Evolutionary conservation across 306 rosid species (phyloP), one percentile per base, ranked within the genome.

Genomic region (Mimosa bimucronata): DNA sequence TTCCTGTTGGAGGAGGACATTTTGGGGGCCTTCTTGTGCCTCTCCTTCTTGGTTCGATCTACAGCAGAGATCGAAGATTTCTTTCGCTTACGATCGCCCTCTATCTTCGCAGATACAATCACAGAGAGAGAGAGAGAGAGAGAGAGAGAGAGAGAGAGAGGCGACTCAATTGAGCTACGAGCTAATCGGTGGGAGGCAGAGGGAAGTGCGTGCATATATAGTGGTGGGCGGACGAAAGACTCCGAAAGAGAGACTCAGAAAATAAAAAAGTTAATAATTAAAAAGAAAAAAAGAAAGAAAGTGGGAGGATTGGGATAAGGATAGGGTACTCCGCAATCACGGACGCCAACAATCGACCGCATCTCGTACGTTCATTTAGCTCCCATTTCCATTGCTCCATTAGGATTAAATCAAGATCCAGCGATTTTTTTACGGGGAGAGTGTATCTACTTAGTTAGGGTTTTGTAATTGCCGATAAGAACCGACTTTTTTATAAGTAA

Each of bases 31-130:
- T 90, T 91, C 76, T 78, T 64, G 77, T 50, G 76, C 87, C 85
- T 88, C 23, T 87, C 87, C 77, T 81, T 93, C 41, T 76, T 87
- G 34, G 52, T 53, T 60, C 86, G 92, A 89, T 90, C 93, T 73
- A 85, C 69, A 45, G 94, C 78, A 34, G 88, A 29, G 81, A 75
- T 80, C 81, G 92, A 82, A 52, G 88, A 66, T 76, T 91, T 90
- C 95, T 92, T 95, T 41, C 97, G 62, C 85, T 95, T 92, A 53
- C 91, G 96, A 86, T 90, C 91, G 83, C 92, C 85, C 74, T 92
- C 97, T 85, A 90, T 92, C 86, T 91, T 94, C 81, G 87, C 74
- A 23, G 74, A 2, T 42, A 2, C 6, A 9, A 41, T 23, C n/a
- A 1, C 78, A 0, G 5, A 34, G 3, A 3, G 5, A 34, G 50